Evolutionary conservation across 352 stramenopile species (phyloP).

Genomic region (Phytophthora sojae): DNA sequence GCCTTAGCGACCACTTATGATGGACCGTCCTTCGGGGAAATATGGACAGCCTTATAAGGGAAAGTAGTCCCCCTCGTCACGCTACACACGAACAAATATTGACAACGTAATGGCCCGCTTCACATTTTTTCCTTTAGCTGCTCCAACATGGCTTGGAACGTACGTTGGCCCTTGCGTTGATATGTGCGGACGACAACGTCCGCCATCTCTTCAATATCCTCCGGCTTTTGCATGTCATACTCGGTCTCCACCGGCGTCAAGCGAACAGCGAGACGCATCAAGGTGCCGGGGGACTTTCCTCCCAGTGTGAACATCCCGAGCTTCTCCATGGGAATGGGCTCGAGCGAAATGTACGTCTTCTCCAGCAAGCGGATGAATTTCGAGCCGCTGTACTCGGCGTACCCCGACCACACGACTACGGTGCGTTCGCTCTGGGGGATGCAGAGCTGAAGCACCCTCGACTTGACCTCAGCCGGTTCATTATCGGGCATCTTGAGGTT

Average conservation of each 20-base stretch:
- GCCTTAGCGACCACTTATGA: not conserved
- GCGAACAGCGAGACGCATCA: constrained; percentile 17
- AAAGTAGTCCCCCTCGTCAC: not conserved
- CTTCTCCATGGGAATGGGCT: constrained; percentile 4
- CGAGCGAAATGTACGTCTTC: constrained; percentile 33
- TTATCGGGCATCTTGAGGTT: constrained; percentile 12
- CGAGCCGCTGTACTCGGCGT: constrained; percentile 35
- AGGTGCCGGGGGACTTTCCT: constrained; percentile 3
- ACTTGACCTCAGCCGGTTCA: constrained; percentile 16
- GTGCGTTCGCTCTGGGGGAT: constrained; percentile 10
- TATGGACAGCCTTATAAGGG: not conserved
- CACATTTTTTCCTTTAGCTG: constrained; percentile 14
- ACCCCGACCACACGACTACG: constrained; percentile 30
- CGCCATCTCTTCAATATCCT: constrained; percentile 21
- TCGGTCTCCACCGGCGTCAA: constrained; percentile 19
- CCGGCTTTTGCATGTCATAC: not conserved
- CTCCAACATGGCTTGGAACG: constrained; percentile 21
- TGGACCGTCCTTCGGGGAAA: not conserved
- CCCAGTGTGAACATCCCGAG: not conserved
- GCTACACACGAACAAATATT: not conserved
- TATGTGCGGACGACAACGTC: constrained; percentile 18
- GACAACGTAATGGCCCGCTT: not conserved
- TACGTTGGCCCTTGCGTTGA: constrained; percentile 10
- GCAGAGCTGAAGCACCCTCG: constrained; percentile 20
- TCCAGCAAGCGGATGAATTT: constrained; percentile 39